Evolutionary conservation across 1,284 basidiomycete species (phyloP).

Genomic region (Leccinum solheimii): DNA sequence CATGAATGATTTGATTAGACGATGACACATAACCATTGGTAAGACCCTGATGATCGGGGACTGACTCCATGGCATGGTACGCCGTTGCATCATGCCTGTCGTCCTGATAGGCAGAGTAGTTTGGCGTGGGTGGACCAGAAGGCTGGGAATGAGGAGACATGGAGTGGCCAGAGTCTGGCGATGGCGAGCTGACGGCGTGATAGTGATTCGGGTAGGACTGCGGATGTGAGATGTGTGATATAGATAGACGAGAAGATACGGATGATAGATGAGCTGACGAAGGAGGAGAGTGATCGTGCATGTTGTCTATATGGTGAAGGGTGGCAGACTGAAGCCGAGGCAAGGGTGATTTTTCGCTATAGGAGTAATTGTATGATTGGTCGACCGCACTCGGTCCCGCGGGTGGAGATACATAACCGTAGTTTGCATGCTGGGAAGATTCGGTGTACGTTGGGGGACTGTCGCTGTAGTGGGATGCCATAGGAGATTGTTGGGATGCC

Average conservation of each 20-base stretch:
- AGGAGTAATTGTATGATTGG: slow-evolving; percentile 33
- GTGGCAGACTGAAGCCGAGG: slow-evolving; percentile 31
- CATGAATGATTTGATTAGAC: slow-evolving; percentile 36
- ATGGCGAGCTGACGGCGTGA: slow-evolving; percentile 36
- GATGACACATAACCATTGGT: slow-evolving; percentile 34
- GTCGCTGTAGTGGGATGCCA: slow-evolving; percentile 34
- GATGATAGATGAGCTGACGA: slow-evolving; percentile 34
- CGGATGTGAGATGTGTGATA: slow-evolving; percentile 40
- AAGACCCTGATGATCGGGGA: slow-evolving; percentile 30
- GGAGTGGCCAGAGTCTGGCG: slow-evolving; percentile 41
- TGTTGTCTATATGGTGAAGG: slow-evolving; percentile 27
- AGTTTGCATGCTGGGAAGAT: slow-evolving; percentile 43
- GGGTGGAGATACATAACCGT: slow-evolving; percentile 42
- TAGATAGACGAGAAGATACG: slow-evolving; percentile 36
- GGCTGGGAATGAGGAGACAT: slow-evolving; percentile 47
- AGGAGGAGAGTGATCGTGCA: slow-evolving; percentile 35
- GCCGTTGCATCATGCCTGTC: slow-evolving; percentile 39
- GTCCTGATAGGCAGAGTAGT: slow-evolving; percentile 46
- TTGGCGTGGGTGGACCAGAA: slow-evolving; percentile 51
- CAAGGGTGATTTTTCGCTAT: slow-evolving; percentile 32
- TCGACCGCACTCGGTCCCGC: slow-evolving; percentile 26
- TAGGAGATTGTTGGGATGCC: slow-evolving; percentile 32
- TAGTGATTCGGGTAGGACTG: slow-evolving; percentile 40
- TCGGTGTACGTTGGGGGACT: slow-evolving; percentile 45
- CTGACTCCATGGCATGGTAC: slow-evolving; percentile 31